Percentiles rank a stretch among this genome's conserved stretches.
Conservation (phyloP, 331 rosid genomes). For the Spiraea crenata region DNA sequence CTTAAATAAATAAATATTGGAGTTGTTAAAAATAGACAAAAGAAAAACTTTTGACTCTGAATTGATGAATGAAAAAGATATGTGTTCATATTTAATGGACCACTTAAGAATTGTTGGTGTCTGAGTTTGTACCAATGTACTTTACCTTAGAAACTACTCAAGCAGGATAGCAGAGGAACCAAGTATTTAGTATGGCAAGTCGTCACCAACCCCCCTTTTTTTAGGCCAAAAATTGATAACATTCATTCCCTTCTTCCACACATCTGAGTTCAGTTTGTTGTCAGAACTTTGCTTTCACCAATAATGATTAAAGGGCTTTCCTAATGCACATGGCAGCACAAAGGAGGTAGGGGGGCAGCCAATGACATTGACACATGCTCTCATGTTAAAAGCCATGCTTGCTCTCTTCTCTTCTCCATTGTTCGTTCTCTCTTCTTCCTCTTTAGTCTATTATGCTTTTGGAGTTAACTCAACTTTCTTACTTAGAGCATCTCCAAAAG, state of each 20-base stretch:
- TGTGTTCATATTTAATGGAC: no score
- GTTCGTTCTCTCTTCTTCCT: not conserved
- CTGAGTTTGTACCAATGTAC: not conserved
- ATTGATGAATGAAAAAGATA: no score
- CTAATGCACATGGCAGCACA: slow-evolving; percentile 27
- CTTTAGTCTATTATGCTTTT: not conserved
- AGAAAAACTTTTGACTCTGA: no score
- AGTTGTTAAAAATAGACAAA: no score
- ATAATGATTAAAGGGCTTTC: slow-evolving; percentile 30
- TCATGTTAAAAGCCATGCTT: slow-evolving; percentile 12
- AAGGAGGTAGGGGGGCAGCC: slow-evolving; percentile 5
- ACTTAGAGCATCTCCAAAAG: no score
- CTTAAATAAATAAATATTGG: no score
- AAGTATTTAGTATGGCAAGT: not conserved
- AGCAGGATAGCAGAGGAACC: not conserved
- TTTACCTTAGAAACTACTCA: slow-evolving; percentile 29
- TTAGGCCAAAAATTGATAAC: slow-evolving; percentile 12
- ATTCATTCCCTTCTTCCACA: slow-evolving; percentile 22
- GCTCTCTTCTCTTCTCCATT: slow-evolving; percentile 1
- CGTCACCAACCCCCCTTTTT: not conserved
- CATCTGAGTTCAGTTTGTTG: not conserved
- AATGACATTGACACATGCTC: slow-evolving; percentile 20
- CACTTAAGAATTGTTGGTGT: not conserved
- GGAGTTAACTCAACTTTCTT: no score
- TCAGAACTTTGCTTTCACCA: slow-evolving; percentile 23